Base-by-base conservation (phyloP, 2,329 filamentous ascomycete genomes). In the Calonectria hongkongensis region DNA sequence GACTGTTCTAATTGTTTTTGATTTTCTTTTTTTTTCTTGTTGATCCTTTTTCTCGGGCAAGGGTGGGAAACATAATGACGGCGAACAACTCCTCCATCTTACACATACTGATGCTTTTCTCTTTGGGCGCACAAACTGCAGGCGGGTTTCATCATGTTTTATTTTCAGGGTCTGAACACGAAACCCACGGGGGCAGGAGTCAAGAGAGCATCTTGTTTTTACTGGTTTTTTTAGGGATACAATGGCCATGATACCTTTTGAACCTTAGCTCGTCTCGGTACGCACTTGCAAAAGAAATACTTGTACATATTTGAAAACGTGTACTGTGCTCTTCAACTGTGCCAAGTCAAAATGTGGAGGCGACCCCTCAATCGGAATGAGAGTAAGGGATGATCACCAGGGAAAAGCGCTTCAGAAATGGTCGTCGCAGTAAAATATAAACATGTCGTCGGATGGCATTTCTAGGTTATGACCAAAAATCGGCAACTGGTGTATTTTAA, bases 221-320 rank as follows among this genome's bases (percentile, higher is more conserved):
- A 43, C 60, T 74, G 47, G 63, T 41, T 33, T 66, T 66, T 74
- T 28, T 64, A 48, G 66, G 75, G 77, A 76, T 71, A 77, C 62
- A 60, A 76, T 67, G 67, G 66, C 39, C 68, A 79, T 73, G 76
- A 79, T 79, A 79, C 77, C 76, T 79, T 75, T 75, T 62, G 56
- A 51, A 33, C 56, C 43, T 58, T 58, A 58, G 39, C 51, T 60
- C 41, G 36, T 39, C 58, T 47, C n/a, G 41, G 33, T 60, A 60
- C 33, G 45, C 58, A 33, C 47, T 58, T 67, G 65, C 65, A 58
- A 67, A 41, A 58, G 50, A 66, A 43, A 36, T 36, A 15, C 36
- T 21, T 60, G 33, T 60, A 60, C 54, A 60, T 41, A 18, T 10
- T 30, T 51, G 41, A 47, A 10, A 48, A 45, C n/a, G n/a, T 33